Percentiles rank a stretch among this genome's conserved stretches.
Conservation (phyloP, 352 stramenopile species). For the Phytophthora nicotianae region DNA sequence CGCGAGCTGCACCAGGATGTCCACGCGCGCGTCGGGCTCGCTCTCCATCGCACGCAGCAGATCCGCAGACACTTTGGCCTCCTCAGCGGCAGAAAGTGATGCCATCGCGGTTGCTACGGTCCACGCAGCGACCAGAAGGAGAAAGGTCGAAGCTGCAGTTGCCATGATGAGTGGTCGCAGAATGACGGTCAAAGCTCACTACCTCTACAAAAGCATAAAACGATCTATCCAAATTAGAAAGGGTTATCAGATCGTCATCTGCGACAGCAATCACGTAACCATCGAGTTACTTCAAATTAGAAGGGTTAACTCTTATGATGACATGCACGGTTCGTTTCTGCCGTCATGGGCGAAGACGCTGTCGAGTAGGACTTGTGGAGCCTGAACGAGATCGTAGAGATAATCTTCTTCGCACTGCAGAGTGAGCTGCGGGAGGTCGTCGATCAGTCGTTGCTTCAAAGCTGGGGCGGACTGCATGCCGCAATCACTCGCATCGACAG, state of each 20-base stretch:
- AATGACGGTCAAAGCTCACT: constrained; percentile 15
- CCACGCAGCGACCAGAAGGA: constrained; percentile 6
- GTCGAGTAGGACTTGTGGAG: constrained; percentile 32
- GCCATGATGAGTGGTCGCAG: constrained; percentile 7
- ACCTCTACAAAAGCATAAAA: constrained; percentile 12
- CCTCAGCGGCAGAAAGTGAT: constrained; percentile 13
- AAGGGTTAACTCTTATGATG: not conserved
- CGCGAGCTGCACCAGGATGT: constrained; percentile 64
- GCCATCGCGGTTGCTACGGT: constrained; percentile 5
- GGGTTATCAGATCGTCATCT: constrained; percentile 26
- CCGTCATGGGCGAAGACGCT: constrained; percentile 21
- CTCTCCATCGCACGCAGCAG: constrained; percentile 39
- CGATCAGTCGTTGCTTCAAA: constrained; percentile 39
- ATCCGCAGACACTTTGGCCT: constrained; percentile 43
- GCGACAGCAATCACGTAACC: constrained; percentile 6
- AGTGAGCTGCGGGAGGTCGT: constrained; percentile 47
- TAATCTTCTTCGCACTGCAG: constrained; percentile 54
- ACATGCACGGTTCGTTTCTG: not conserved
- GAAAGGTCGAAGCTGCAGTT: not conserved
- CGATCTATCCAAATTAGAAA: constrained; percentile 11
- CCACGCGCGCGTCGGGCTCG: constrained; percentile 32
- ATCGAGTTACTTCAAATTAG: not conserved
- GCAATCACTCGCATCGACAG: constrained; percentile 32
- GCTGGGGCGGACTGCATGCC: constrained; percentile 21
- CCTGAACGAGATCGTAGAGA: constrained; percentile 44